These are phyloP conservation scores for Echeveria elegans DNA, from an alignment of 164 flowering plant genomes.

Conservation along the genomic window DNA sequence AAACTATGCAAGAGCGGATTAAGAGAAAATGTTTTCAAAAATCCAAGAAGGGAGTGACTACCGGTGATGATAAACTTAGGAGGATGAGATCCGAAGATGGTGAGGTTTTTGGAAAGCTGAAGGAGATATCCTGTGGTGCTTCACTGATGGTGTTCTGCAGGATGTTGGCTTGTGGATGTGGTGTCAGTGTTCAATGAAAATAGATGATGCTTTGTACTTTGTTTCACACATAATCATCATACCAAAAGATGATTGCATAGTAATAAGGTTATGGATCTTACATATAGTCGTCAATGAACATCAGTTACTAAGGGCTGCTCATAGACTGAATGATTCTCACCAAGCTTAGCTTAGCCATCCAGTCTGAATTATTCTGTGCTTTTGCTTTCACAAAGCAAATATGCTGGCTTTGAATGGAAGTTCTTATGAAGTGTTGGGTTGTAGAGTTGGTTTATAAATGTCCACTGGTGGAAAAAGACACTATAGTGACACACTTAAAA, in stretches of 20 bases:
- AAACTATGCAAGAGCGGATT: conserved; percentile 27
- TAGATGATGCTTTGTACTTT: background rate
- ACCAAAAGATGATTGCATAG: background rate
- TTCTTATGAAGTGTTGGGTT: no score
- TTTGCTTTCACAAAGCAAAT: no score
- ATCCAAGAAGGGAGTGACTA: conserved; percentile 18
- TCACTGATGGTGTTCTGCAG: conserved; percentile 23
- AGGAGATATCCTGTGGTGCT: conserved; percentile 26
- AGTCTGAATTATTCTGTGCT: no score
- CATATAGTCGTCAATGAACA: no score
- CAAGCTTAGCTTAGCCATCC: no score
- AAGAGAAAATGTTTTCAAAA: conserved; percentile 30
- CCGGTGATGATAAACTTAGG: background rate
- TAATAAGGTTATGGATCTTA: no score
- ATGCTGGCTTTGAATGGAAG: no score
- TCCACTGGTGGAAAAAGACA: no score
- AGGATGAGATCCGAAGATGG: conserved; percentile 13
- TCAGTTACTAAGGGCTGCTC: no score
- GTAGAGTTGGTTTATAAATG: no score
- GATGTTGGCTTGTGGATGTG: conserved; percentile 37
- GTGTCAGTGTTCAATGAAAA: conserved; percentile 32
- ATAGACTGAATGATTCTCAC: no score
- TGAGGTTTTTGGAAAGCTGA: conserved; percentile 22
- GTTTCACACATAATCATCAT: background rate
- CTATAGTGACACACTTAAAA: no score